Conservation (phyloP, 352 stramenopile species). For the Phytophthora rubi region DNA sequence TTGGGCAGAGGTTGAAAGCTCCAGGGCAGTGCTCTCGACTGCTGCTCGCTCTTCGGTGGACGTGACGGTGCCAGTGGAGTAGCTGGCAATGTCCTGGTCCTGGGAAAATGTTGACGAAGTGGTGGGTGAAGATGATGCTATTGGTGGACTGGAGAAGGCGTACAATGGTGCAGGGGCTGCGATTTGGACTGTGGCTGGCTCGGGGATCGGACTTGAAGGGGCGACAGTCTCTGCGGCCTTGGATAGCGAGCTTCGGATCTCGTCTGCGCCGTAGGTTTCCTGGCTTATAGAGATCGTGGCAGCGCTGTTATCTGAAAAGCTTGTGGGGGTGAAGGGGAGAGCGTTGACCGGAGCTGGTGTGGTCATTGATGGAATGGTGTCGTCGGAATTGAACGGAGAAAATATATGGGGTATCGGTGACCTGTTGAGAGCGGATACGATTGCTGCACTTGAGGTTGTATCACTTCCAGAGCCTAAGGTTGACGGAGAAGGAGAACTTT, state of each 20-base stretch:
- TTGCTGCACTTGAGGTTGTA: not conserved
- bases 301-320: not conserved
- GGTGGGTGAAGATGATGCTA: not conserved
- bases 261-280: not conserved
- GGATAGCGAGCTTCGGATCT: not conserved
- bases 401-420: constrained; percentile 4
- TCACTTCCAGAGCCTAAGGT: not conserved
- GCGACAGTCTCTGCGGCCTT: not conserved
- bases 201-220: not conserved
- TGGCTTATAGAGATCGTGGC: not conserved
- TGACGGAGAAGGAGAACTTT: not conserved
- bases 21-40: constrained; percentile 14
- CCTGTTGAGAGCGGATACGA: not conserved
- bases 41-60: constrained; percentile 9
- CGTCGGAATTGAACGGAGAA: not conserved
- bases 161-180: constrained; percentile 1
- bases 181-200: not conserved
- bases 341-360: not conserved
- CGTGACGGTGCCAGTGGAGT: constrained; percentile 8
- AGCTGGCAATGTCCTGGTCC: not conserved
- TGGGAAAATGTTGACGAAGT: not conserved
- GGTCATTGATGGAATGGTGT: not conserved
- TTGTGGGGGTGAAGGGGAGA: not conserved
- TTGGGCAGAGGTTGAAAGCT: constrained; percentile 5
- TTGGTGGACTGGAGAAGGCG: constrained; percentile 1